Evolutionary conservation across 768 basidiomycete species (phyloP), one percentile per base, ranked within the genome.

Genomic region (Boletus pseudopeckii): DNA sequence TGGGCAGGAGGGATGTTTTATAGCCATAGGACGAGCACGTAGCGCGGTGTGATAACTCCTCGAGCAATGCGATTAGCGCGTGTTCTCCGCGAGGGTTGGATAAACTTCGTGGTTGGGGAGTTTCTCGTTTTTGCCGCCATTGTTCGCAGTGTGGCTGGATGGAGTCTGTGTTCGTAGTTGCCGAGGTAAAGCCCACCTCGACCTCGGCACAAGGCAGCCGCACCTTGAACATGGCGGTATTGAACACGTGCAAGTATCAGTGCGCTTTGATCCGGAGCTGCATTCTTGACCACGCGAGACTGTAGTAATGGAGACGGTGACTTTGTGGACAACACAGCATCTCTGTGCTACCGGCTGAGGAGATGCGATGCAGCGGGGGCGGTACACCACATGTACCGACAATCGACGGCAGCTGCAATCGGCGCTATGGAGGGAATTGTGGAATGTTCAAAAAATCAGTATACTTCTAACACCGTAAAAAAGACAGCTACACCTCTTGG

Each of bases 71-170:
- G 64, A 69, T 47, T 46, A 28, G 45, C 40, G 70, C 70, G 46
- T 70, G 70, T 68, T 64, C 54, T 50, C 59, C 70, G 60, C 66
- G 62, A 64, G 68, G 70, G 53, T 40, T 11, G 24, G 53, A 50
- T 54, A 52, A 49, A 37, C 54, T 44, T 59, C 39, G 50, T 58
- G 63, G 61, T 41, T 49, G 39, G n/a, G 37, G 48, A 47, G 17
- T 20, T 40, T 47, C 52, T 33, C 51, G 22, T 49, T 54, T 60
- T 43, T 54, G 30, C 49, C 32, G 53, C 45, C 55, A 52, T 56
- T 36, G 39, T 50, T 55, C 42, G 65, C 55, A 22, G 52, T 50
- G 45, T 39, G 44, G 55, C 38, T 52, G 22, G 45, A 53, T 37
- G 54, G 48, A 2, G 38, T 50, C 50, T 42, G 50, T 48, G 53